Conservation (phyloP, 495 filamentous ascomycete genomes). For the Extremus antarcticus region DNA sequence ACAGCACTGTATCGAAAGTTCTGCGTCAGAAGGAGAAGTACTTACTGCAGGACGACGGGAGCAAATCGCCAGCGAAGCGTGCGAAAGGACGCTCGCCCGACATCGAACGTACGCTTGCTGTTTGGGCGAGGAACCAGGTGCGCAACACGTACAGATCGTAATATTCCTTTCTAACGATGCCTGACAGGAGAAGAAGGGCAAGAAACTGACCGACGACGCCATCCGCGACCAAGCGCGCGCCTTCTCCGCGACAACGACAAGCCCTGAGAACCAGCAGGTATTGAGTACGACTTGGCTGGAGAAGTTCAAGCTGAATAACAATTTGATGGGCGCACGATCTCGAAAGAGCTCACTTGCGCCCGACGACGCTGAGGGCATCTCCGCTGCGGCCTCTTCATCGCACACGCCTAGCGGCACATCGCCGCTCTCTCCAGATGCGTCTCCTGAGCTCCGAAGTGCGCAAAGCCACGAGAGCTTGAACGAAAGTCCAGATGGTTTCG, state of each 20-base stretch:
- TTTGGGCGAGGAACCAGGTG: conserved; percentile 63
- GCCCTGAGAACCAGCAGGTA: conserved; percentile 66
- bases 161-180: background rate
- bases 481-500: conserved; percentile 38
- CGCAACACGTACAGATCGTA: background rate
- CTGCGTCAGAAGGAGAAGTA: conserved; percentile 95
- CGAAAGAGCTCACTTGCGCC: conserved; percentile 51
- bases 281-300: conserved; percentile 75
- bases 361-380: conserved; percentile 29
- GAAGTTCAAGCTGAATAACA: conserved; percentile 93
- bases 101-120: conserved; percentile 86
- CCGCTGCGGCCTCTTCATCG: conserved; percentile 31
- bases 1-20: conserved; percentile 97
- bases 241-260: conserved; percentile 63
- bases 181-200: conserved; percentile 56
- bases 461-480: conserved; percentile 56
- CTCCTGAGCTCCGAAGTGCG: conserved; percentile 55
- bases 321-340: conserved; percentile 53
- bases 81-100: conserved; percentile 87
- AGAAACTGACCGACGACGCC: conserved; percentile 64
- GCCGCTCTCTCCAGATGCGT: conserved; percentile 55
- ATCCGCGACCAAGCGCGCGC: conserved; percentile 81
- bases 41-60: conserved; percentile 76
- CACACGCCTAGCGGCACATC: conserved; percentile 65
- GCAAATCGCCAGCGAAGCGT: conserved; percentile 76